Evolutionary conservation across 2,329 filamentous ascomycete species (phyloP).

Genomic region (Metarhizium anisopliae): DNA sequence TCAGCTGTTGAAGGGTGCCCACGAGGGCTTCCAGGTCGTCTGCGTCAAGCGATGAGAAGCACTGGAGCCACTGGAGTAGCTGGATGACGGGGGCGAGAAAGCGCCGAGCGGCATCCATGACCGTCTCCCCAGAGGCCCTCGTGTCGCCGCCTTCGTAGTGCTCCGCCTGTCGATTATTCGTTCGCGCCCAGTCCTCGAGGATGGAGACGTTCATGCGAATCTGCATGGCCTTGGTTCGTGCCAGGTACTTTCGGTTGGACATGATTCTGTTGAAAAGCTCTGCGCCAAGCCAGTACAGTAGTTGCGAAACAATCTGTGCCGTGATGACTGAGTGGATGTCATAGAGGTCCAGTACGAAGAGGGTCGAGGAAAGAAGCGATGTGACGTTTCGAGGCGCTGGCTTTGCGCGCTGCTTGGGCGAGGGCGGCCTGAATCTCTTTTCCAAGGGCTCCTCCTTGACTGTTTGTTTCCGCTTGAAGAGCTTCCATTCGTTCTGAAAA

Average conservation of each 20-base stretch:
- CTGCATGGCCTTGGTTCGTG: constrained; percentile 97
- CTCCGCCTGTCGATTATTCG: constrained; percentile 88
- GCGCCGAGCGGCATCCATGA: constrained; percentile 70
- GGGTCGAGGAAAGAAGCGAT: constrained; percentile 85
- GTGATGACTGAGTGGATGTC: constrained; percentile 97
- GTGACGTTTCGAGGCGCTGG: constrained; percentile 91
- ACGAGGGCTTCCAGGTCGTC: constrained; percentile 86
- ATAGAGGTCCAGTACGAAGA: constrained; percentile 97
- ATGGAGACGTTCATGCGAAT: constrained; percentile 98
- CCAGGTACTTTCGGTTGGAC: constrained; percentile 89
- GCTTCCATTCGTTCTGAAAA: constrained; percentile 97
- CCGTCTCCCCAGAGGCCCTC: constrained; percentile 75
- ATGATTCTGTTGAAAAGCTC: constrained; percentile 98
- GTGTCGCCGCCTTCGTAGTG: constrained; percentile 92
- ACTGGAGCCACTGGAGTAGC: constrained; percentile 93
- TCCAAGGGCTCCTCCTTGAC: constrained; percentile 84
- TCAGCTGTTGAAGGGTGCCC: constrained; percentile 81
- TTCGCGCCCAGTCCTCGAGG: constrained; percentile 89
- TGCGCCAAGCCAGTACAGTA: constrained; percentile 92
- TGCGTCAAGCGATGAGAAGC: constrained; percentile 79
- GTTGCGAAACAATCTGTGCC: constrained; percentile 81
- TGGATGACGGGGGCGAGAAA: constrained; percentile 90
- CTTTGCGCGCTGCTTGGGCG: constrained; percentile 85
- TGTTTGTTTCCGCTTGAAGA: constrained; percentile 86
- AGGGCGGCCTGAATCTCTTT: constrained; percentile 85